Percentiles rank a stretch among this genome's conserved stretches.
phyloP scores from a whole-genome alignment of 371 early-diverging fungal species.

The Phascolomyces articulosus region DNA sequence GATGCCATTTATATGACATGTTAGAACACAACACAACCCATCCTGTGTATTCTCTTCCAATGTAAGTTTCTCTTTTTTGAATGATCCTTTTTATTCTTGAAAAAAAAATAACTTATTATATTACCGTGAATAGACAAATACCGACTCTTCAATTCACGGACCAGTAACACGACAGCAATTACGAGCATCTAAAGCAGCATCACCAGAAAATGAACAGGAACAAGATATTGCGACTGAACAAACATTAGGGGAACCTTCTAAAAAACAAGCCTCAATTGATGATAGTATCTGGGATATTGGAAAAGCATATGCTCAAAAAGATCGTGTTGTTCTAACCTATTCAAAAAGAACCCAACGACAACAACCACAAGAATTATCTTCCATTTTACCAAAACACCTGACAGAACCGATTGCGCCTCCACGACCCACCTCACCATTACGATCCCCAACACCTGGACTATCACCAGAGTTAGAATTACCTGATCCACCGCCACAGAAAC shows the following conservation, averaged over 20 bases:
- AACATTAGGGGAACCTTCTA: no score
- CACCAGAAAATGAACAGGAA: neutral
- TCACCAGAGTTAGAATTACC: no score
- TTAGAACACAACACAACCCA: neutral
- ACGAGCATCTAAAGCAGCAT: neutral
- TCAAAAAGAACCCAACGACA: slow-evolving; percentile 7
- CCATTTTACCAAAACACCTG: slow-evolving; percentile 3
- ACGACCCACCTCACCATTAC: neutral
- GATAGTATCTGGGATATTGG: slow-evolving; percentile 32
- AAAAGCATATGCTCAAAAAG: slow-evolving; percentile 3
- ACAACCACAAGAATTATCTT: neutral
- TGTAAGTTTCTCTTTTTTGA: neutral
- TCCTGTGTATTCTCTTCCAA: neutral
- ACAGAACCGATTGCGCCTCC: neutral
- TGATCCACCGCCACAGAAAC: neutral
- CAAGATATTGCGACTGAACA: no score
- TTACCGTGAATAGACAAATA: no score
- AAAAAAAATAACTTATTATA: no score
- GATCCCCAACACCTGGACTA: neutral
- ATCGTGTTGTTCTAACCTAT: slow-evolving; percentile 5
- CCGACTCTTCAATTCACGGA: neutral
- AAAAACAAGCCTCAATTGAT: slow-evolving; percentile 9
- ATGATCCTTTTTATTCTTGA: no score
- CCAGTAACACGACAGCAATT: neutral
- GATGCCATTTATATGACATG: neutral